Evolutionary conservation across 805 yeast genomes (phyloP).

Genomic region (Teunomyces panamensis): DNA sequence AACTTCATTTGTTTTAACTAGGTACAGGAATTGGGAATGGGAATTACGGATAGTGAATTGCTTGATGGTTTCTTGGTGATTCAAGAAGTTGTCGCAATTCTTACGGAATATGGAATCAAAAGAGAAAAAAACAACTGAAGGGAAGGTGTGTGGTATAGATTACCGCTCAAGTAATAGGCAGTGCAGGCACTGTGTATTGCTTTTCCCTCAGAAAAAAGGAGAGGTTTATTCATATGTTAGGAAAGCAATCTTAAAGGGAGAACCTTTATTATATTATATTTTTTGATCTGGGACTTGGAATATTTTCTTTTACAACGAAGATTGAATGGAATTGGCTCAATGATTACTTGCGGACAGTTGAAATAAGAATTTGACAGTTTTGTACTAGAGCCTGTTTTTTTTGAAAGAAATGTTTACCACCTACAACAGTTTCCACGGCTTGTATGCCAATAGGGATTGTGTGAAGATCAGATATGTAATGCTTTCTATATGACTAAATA

Average conservation of each 20-base stretch:
- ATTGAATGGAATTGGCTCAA: conserved; percentile 3
- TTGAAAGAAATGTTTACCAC: conserved; percentile 2
- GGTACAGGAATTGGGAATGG: conserved; percentile 1
- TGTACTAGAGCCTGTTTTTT: conserved; percentile 3
- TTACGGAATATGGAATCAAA: background rate
- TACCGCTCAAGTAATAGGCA: conserved; percentile 2
- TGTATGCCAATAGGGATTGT: background rate
- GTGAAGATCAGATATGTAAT: conserved; percentile 4
- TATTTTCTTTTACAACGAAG: conserved; percentile 1
- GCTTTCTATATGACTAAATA: conserved; percentile 4
- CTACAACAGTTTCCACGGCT: background rate
- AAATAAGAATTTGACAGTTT: conserved; percentile 1
- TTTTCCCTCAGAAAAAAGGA: conserved; percentile 1
- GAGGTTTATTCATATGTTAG: conserved; percentile 1
- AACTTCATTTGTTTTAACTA: conserved; percentile 13
- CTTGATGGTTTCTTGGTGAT: conserved; percentile 7
- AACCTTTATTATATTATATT: conserved; percentile 3
- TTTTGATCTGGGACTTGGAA: conserved; percentile 3
- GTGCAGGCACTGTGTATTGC: conserved; percentile 1
- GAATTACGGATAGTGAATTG: conserved; percentile 1
- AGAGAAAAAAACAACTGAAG: background rate
- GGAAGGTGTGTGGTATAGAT: conserved; percentile 2
- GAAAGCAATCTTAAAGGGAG: conserved; percentile 1
- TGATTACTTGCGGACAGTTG: conserved; percentile 2
- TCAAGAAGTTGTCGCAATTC: background rate